These are phyloP conservation scores for Auxenochlorella pyrenoidosa DNA, from an alignment of 139 green algal genomes.

Conservation along the genomic window DNA sequence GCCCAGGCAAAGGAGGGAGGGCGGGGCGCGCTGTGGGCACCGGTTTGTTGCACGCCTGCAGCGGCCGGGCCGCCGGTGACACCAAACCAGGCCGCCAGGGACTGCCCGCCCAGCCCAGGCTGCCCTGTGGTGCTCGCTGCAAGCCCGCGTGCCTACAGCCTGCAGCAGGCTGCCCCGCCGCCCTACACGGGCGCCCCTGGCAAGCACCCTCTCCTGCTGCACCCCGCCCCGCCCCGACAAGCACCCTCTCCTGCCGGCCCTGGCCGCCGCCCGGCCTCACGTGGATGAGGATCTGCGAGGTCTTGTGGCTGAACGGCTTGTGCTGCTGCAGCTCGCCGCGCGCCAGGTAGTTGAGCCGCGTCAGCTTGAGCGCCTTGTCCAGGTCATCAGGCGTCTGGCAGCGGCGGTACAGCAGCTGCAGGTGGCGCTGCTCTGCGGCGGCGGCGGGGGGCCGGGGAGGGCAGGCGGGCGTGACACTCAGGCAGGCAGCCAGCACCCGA, in stretches of 20 bases:
- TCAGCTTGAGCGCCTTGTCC: constrained; percentile 53
- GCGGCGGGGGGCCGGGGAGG: background rate
- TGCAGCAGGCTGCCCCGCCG: background rate
- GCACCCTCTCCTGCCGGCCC: background rate
- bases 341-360: constrained; percentile 53
- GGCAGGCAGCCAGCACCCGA: no score
- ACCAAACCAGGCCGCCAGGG: no score
- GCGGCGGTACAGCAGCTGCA: constrained; percentile 54
- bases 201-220: background rate
- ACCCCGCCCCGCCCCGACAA: background rate
- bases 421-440: constrained; percentile 50
- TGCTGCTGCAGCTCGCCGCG: constrained; percentile 54
- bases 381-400: constrained; percentile 49
- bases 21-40: no score
- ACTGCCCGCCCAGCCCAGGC: no score
- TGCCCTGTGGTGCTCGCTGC: no score
- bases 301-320: constrained; percentile 52
- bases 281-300: constrained; percentile 41
- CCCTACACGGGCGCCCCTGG: no score
- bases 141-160: background rate
- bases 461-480: background rate
- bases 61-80: background rate
- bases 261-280: background rate
- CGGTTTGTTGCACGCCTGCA: no score
- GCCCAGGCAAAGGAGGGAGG: background rate